Evolutionary conservation across 768 basidiomycete species (phyloP).

Genomic region (Tricholomella constricta): DNA sequence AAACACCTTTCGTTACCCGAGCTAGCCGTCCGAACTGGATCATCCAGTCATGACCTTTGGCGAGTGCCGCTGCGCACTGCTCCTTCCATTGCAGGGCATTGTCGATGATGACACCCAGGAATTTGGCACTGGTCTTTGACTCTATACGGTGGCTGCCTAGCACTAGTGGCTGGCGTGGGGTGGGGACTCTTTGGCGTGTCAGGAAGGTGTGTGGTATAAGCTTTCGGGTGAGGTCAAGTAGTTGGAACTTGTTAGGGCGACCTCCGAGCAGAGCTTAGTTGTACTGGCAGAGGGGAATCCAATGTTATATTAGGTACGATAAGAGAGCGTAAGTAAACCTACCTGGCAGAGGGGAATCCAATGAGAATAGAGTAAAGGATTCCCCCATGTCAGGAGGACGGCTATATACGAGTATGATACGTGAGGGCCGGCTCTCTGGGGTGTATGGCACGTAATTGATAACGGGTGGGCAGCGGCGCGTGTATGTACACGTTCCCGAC

Average conservation of each 20-base stretch:
- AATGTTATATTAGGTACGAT: too few relatives aligned
- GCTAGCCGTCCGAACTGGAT: slow-evolving; percentile 22
- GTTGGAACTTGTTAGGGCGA: slow-evolving; percentile 26
- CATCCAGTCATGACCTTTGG: slow-evolving; percentile 24
- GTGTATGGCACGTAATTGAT: too few relatives aligned
- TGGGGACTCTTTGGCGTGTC: neutral
- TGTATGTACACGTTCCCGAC: too few relatives aligned
- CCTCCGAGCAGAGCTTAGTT: too few relatives aligned
- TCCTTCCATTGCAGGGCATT: slow-evolving; percentile 24
- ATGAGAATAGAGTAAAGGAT: too few relatives aligned
- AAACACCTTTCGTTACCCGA: slow-evolving; percentile 19
- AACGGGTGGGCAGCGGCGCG: too few relatives aligned
- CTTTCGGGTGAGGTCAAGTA: neutral
- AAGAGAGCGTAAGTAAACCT: too few relatives aligned
- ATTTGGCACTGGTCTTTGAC: slow-evolving; percentile 19
- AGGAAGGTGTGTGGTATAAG: neutral
- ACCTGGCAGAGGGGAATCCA: too few relatives aligned
- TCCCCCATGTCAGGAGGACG: too few relatives aligned
- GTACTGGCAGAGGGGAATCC: too few relatives aligned
- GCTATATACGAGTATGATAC: too few relatives aligned
- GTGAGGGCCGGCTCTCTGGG: too few relatives aligned
- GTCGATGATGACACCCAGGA: slow-evolving; percentile 35
- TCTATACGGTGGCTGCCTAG: slow-evolving; percentile 18
- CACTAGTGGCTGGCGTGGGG: neutral
- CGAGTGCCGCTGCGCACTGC: slow-evolving; percentile 15